Conservation (phyloP, 306 rosid genomes). For the Potentilla sterilis region DNA sequence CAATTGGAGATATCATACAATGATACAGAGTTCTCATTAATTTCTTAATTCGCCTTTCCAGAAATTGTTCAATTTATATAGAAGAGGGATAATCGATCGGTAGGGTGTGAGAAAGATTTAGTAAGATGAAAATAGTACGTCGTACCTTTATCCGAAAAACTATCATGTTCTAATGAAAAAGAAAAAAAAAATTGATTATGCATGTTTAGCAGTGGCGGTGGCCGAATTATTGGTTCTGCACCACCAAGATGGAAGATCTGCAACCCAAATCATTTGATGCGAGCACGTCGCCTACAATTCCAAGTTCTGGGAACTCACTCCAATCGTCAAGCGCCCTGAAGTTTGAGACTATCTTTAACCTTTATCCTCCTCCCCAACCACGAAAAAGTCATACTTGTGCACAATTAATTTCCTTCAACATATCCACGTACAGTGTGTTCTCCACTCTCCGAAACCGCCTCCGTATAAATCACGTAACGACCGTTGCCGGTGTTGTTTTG, state of each 20-base stretch:
- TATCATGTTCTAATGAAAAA: too few relatives aligned
- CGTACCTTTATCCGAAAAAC: too few relatives aligned
- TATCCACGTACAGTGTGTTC: constrained; percentile 22
- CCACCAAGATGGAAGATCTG: constrained; percentile 44
- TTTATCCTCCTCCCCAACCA: constrained; percentile 51
- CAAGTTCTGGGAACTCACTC: constrained; percentile 70
- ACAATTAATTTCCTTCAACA: constrained; percentile 22
- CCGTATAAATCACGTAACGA: not conserved
- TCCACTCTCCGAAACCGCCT: not conserved
- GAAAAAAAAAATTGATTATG: too few relatives aligned
- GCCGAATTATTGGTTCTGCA: constrained; percentile 35
- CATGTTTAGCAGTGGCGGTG: not conserved
- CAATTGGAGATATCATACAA: too few relatives aligned
- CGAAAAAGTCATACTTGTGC: constrained; percentile 40
- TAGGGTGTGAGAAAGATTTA: too few relatives aligned
- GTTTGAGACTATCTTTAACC: constrained; percentile 32
- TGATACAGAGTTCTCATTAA: too few relatives aligned
- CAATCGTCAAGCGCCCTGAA: constrained; percentile 49
- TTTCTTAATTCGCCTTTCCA: too few relatives aligned
- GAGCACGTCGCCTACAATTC: constrained; percentile 58
- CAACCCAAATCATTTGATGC: constrained; percentile 48
- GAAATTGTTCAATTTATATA: too few relatives aligned
- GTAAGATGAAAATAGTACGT: too few relatives aligned
- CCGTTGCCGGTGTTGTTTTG: not conserved
- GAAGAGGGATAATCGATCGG: too few relatives aligned